These are phyloP conservation scores for Huntiella decipiens DNA, from an alignment of 2,329 filamentous ascomycete species.

Conservation along the genomic window DNA sequence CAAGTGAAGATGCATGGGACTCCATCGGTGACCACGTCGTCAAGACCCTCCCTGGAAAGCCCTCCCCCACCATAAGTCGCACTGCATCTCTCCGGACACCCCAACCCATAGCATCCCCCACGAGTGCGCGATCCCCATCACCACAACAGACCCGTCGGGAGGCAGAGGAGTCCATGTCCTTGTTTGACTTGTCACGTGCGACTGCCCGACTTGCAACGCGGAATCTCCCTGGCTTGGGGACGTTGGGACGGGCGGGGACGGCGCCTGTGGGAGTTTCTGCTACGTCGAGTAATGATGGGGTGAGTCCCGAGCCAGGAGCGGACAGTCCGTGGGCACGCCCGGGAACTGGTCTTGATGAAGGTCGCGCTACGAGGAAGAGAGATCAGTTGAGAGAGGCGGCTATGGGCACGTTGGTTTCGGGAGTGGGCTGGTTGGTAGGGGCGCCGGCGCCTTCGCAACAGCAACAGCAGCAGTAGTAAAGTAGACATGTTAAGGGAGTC, in stretches of 20 bases:
- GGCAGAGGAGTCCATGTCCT: slow-evolving; percentile 43
- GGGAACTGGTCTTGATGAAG: slow-evolving; percentile 12
- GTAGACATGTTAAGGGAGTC: too few relatives aligned
- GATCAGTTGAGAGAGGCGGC: slow-evolving; percentile 51
- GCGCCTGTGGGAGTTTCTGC: slow-evolving; percentile 16
- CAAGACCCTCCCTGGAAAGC: background rate
- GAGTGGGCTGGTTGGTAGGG: slow-evolving; percentile 45
- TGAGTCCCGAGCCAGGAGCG: background rate
- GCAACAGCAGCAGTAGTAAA: background rate
- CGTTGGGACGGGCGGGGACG: slow-evolving; percentile 17
- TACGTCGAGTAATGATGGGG: slow-evolving; percentile 14
- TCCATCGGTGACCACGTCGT: slow-evolving; percentile 33
- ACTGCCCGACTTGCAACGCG: slow-evolving; percentile 39
- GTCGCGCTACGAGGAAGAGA: slow-evolving; percentile 35
- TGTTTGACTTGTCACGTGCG: slow-evolving; percentile 44
- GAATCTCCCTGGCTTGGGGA: slow-evolving; percentile 37
- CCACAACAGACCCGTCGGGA: slow-evolving; percentile 13
- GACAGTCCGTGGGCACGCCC: too few relatives aligned
- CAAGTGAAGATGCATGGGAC: slow-evolving; percentile 53
- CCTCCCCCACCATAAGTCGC: background rate
- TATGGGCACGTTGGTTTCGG: slow-evolving; percentile 45
- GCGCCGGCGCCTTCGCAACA: slow-evolving; percentile 9
- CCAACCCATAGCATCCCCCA: background rate
- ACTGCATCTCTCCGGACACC: slow-evolving; percentile 3
- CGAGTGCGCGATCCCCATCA: background rate